A percentile compares a stretch with the other conserved stretches of the same genome.
phyloP scores from a whole-genome alignment of 2,329 filamentous ascomycete species.

The Paramyrothecium roridum region DNA sequence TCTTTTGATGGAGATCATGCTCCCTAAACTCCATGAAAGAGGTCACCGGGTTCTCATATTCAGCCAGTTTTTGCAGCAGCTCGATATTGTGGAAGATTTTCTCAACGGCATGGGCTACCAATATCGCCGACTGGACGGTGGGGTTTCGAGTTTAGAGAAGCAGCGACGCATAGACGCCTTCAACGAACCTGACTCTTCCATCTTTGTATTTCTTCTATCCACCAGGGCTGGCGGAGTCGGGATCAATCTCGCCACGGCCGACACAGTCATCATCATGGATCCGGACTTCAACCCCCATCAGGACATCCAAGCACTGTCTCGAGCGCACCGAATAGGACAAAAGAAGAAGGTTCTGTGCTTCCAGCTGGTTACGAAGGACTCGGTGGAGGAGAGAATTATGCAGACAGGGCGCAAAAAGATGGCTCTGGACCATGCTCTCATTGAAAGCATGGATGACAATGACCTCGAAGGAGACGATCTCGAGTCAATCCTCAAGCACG shows the following conservation, averaged over 20 bases:
- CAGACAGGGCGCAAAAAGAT: conserved; percentile 95
- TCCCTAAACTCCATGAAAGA: conserved; percentile 80
- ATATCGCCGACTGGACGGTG: conserved; percentile 84
- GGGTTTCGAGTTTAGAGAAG: conserved; percentile 76
- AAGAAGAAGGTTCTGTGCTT: conserved; percentile 95
- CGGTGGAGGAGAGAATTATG: conserved; percentile 92
- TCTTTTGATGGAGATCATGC: conserved; percentile 75
- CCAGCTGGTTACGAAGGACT: conserved; percentile 85
- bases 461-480: conserved; percentile 76
- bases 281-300: conserved; percentile 98
- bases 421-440: conserved; percentile 90
- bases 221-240: conserved; percentile 94
- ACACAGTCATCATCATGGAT: conserved; percentile 96
- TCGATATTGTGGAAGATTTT: conserved; percentile 92
- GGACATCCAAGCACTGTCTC: conserved; percentile 90
- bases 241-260: conserved; percentile 94
- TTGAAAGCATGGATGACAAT: conserved; percentile 86
- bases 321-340: conserved; percentile 94
- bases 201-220: conserved; percentile 90
- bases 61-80: conserved; percentile 87
- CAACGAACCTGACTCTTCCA: conserved; percentile 76
- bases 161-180: conserved; percentile 93
- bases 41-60: conserved; percentile 93
- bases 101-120: conserved; percentile 69
- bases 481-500: conserved; percentile 83